Percentiles rank a stretch among this genome's conserved stretches.
Evolutionary conservation across 345 rosid species (phyloP).

Genomic region (Acer yangbiense): DNA sequence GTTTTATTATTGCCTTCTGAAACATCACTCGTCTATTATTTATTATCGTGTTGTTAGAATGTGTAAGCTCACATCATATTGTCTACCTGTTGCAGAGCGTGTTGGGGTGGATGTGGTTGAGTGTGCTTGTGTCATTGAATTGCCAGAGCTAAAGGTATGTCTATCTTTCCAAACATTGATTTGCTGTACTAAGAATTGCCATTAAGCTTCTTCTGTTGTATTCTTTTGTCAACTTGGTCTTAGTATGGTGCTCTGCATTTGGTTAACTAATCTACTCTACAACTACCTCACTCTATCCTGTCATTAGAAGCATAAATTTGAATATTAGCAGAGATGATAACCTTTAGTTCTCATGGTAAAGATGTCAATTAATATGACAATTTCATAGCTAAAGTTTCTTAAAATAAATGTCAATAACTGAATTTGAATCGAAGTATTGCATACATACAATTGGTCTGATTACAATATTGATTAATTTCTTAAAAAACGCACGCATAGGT

Average conservation of each 20-base stretch:
- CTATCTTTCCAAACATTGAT: background rate
- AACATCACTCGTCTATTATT: background rate
- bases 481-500: background rate
- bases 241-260: background rate
- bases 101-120: conserved; percentile 87
- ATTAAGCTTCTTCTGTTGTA: background rate
- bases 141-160: conserved; percentile 77
- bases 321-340: background rate
- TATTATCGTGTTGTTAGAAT: conserved; percentile 4
- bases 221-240: background rate
- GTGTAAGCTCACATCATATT: conserved; percentile 14
- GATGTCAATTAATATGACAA: background rate
- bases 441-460: background rate
- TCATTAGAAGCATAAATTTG: background rate
- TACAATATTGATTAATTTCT: background rate
- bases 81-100: conserved; percentile 63
- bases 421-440: background rate
- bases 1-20: background rate
- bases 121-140: conserved; percentile 95
- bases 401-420: background rate
- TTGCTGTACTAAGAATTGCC: background rate
- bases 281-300: background rate
- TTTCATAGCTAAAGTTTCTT: conserved; percentile 1
- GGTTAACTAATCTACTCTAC: background rate
- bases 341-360: background rate